phyloP scores from a whole-genome alignment of 192 early-diverging fungal genomes.

The Diversispora eburnea region DNA sequence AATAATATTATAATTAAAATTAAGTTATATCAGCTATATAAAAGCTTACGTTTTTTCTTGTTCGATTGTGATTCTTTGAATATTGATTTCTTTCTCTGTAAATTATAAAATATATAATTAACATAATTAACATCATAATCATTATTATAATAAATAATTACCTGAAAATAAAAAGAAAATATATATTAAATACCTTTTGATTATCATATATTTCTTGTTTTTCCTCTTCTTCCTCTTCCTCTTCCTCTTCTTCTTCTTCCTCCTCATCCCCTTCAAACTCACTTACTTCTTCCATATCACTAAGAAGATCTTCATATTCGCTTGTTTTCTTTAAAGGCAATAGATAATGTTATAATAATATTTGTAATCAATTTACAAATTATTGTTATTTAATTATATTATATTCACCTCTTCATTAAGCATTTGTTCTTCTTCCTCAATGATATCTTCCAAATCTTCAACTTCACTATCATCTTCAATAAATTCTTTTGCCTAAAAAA shows the following conservation, averaged over 20 bases:
- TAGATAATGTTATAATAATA: neutral
- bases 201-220: neutral
- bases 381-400: neutral
- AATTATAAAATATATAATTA: neutral
- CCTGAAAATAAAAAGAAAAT: neutral
- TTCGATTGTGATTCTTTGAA: conserved; percentile 12
- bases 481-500: conserved; percentile 39
- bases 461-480: conserved; percentile 60
- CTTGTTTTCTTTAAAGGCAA: neutral
- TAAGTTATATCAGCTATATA: neutral
- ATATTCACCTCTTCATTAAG: neutral
- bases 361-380: conserved; percentile 2
- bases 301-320: conserved; percentile 28
- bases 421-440: conserved; percentile 39
- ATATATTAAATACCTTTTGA: too few relatives aligned
- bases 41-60: conserved; percentile 7
- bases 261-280: conserved; percentile 38
- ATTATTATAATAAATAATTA: neutral
- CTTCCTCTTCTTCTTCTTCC: conserved; percentile 30
- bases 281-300: conserved; percentile 34
- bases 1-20: neutral
- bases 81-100: conserved; percentile 4
- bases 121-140: neutral
- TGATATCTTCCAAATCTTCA: conserved; percentile 60
- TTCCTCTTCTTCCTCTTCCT: neutral